phyloP scores from a whole-genome alignment of 768 basidiomycete species.

The Ramaria rubella region DNA sequence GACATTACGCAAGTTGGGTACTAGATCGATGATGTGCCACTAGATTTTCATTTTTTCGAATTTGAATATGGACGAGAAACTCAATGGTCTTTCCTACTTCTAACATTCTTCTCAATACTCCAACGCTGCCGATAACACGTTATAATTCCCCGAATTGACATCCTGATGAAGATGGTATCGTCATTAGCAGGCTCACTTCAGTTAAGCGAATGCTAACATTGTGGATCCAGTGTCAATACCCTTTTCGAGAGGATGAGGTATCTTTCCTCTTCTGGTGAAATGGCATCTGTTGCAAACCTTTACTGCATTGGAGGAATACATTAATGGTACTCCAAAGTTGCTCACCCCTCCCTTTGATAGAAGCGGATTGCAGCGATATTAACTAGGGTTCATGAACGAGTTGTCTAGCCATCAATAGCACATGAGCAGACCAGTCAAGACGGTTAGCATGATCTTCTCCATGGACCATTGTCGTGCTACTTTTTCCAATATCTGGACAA shows the following conservation, averaged over 20 bases:
- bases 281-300: conserved; percentile 50
- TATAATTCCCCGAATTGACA: background rate
- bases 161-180: no score
- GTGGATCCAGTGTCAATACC: background rate
- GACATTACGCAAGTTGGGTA: no score
- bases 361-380: conserved; percentile 43
- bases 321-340: background rate
- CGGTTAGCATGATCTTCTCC: conserved; percentile 70
- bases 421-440: conserved; percentile 52
- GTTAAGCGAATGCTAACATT: background rate
- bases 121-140: no score
- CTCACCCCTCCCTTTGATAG: conserved; percentile 52
- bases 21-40: no score
- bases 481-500: conserved; percentile 43
- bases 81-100: no score
- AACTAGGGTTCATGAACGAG: conserved; percentile 25
- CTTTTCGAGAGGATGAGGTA: background rate
- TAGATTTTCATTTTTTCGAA: no score
- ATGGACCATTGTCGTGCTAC: conserved; percentile 51
- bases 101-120: no score
- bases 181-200: no score
- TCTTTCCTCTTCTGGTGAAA: conserved; percentile 36
- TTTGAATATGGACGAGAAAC: no score
- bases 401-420: background rate
- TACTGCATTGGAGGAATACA: background rate